Evolutionary conservation across 2,329 filamentous ascomycete species (phyloP), one percentile per base, ranked within the genome.

Genomic region (Cladophialophora chaetospira): DNA sequence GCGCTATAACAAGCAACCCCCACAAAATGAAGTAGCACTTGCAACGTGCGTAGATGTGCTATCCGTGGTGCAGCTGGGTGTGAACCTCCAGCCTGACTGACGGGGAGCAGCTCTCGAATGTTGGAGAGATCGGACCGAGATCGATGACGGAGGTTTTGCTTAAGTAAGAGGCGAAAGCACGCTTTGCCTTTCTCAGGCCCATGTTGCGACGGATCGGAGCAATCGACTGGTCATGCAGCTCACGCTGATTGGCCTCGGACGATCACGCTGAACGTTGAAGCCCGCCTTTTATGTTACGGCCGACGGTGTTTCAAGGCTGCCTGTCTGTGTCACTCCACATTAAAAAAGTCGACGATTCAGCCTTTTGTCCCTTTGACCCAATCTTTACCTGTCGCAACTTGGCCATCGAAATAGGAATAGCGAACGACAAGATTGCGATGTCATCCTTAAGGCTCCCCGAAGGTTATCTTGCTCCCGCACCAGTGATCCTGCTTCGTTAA

Each of bases 221-320:
- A 15, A 3, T 19, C 15, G 21, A n/a, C n/a, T n/a, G n/a, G n/a
- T n/a, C n/a, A n/a, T n/a, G n/a, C n/a, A n/a, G n/a, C n/a, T n/a
- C n/a, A n/a, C n/a, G n/a, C n/a, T 25, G 28, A 48, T 48, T 48
- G 29, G 45, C 36, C 23, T 40, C 36, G 17, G 36, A 21, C 36
- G 36, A 5, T 21, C 36, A 11, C 36, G 1, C 8, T 21, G 36
- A 21, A 19, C 36, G 36, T 21, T 6, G 17, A 15, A 19, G 36
- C 36, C 36, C 23, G 36, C 15, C 8, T 19, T 40, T 9, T 19
- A 40, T 4, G 17, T 40, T 40, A 40, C 36, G 36, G 36, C 36
- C 36, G 36, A 11, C 6, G 17, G 3, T 19, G 9, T 40, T n/a
- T n/a, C n/a, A n/a, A n/a, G 35, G 1, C 5, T 19, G 9, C 35